Evolutionary conservation across 2,329 filamentous ascomycete species (phyloP).

Genomic region (Aspergillus novoparasiticus): DNA sequence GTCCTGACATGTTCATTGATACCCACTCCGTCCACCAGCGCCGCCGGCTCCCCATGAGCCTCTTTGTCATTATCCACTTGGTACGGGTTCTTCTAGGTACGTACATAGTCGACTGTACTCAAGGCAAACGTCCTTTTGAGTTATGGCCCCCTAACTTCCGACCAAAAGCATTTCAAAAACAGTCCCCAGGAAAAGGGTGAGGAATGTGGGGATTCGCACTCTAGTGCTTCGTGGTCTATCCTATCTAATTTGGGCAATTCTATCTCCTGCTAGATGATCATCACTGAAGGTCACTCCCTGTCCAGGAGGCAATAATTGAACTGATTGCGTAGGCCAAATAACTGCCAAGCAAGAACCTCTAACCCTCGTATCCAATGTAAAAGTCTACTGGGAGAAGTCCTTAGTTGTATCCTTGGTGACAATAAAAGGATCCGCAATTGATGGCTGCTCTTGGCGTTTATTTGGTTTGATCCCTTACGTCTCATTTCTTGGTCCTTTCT

Average conservation of each 20-base stretch:
- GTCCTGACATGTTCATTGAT: neutral
- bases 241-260: neutral
- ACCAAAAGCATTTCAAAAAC: neutral
- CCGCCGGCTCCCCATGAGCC: neutral
- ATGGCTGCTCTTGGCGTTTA: neutral
- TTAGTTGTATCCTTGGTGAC: neutral
- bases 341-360: conserved; percentile 18
- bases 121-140: neutral
- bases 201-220: neutral
- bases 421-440: neutral
- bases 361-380: neutral
- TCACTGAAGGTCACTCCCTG: neutral
- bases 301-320: conserved; percentile 17
- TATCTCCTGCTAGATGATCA: neutral
- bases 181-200: neutral
- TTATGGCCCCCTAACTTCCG: neutral
- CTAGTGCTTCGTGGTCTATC: neutral
- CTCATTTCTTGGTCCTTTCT: neutral
- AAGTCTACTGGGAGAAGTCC: neutral
- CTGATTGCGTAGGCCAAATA: conserved; percentile 13
- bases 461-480: neutral
- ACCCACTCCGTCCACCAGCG: neutral
- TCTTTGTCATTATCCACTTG: neutral
- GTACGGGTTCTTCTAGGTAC: neutral
- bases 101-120: neutral